These are phyloP conservation scores for Botryosphaeria dothidea DNA, from an alignment of 2,329 filamentous ascomycete genomes.

Conservation along the genomic window DNA sequence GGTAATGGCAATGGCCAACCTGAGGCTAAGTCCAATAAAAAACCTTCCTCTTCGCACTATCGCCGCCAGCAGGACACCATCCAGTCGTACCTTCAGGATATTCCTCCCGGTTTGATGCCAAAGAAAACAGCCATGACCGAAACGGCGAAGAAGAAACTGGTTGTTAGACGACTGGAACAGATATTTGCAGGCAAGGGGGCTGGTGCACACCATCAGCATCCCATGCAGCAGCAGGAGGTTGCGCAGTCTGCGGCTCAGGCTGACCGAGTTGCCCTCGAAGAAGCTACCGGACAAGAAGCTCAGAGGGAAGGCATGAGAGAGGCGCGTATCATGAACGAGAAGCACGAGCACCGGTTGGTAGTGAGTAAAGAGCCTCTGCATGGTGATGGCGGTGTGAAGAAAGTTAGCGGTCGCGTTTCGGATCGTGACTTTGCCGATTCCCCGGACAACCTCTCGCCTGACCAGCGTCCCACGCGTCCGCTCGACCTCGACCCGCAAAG, in stretches of 20 bases:
- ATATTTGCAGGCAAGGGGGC: constrained; percentile 73
- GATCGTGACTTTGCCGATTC: not conserved
- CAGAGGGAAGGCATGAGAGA: constrained; percentile 47
- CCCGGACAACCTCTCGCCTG: constrained; percentile 43
- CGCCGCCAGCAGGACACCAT: constrained; percentile 53
- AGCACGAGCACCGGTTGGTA: not conserved
- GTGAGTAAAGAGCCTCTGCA: not conserved
- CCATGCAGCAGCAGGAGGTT: constrained; percentile 59
- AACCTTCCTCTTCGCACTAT: not conserved
- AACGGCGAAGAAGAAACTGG: constrained; percentile 72
- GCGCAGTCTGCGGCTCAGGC: constrained; percentile 55
- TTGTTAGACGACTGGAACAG: constrained; percentile 75
- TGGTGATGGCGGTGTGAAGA: not conserved
- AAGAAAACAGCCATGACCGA: constrained; percentile 64
- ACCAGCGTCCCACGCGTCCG: constrained; percentile 76
- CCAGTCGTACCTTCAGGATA: constrained; percentile 70
- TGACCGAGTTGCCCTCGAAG: constrained; percentile 40
- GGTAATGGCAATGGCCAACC: constrained; percentile 3
- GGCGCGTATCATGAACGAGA: constrained; percentile 44
- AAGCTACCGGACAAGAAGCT: constrained; percentile 39
- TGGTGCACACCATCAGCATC: constrained; percentile 47
- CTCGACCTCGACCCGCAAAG: constrained; percentile 77
- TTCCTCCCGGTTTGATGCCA: constrained; percentile 68
- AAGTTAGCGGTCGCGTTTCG: not conserved
- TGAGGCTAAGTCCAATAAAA: not conserved